Evolutionary conservation across 768 basidiomycete species (phyloP).

Genomic region (Saitozyma podzolica): DNA sequence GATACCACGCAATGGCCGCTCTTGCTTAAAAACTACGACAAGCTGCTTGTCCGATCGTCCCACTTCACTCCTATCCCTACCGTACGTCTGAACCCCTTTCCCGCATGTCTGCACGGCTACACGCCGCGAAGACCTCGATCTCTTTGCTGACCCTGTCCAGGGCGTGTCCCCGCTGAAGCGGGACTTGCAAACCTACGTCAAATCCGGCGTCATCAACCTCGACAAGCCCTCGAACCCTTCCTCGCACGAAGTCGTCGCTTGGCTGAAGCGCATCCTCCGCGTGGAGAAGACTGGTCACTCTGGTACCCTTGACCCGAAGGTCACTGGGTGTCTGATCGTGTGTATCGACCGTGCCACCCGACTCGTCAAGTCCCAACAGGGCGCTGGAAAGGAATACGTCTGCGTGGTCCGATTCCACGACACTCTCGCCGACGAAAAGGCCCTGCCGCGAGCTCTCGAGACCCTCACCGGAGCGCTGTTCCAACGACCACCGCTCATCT

Average conservation of each 20-base stretch:
- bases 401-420: conserved; percentile 92
- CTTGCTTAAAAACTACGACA: conserved; percentile 98
- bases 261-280: conserved; percentile 93
- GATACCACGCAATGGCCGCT: conserved; percentile 98
- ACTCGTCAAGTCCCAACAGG: conserved; percentile 97
- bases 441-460: conserved; percentile 88
- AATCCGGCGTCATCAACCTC: conserved; percentile 97
- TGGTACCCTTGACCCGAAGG: conserved; percentile 97
- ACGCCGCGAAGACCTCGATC: too few relatives aligned
- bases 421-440: conserved; percentile 72
- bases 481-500: conserved; percentile 97
- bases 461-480: conserved; percentile 97
- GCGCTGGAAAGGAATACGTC: conserved; percentile 99
- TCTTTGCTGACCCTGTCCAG: conserved; percentile 48
- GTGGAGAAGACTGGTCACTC: conserved; percentile 99
- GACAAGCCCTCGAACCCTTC: conserved; percentile 99
- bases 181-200: conserved; percentile 86
- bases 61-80: conserved; percentile 98
- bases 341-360: conserved; percentile 98
- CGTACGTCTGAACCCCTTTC: conserved; percentile 12
- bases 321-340: conserved; percentile 97
- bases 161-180: conserved; percentile 90
- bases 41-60: conserved; percentile 85
- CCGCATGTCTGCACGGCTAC: conserved; percentile 3
- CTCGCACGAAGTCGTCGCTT: conserved; percentile 98